Percentiles rank a stretch among this genome's conserved stretches.
Evolutionary conservation across 352 stramenopile species (phyloP).

Genomic region (Blastocystis sp.): DNA sequence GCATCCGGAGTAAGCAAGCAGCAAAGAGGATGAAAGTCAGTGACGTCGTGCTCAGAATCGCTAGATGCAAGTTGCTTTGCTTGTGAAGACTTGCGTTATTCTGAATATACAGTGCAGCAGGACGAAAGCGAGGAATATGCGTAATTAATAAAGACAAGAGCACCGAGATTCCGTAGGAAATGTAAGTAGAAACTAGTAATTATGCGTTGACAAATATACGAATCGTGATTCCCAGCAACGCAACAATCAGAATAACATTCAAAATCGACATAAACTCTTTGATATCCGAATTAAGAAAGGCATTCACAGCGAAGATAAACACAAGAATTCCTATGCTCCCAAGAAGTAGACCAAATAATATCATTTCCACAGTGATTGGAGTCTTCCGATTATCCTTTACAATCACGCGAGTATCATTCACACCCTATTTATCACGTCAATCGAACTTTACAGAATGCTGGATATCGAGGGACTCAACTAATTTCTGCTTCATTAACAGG

Average conservation of each 20-base stretch:
- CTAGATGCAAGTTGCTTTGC: not conserved
- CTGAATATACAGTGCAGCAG: not conserved
- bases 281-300: conserved; percentile 34
- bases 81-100: conserved; percentile 26
- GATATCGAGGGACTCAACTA: not conserved
- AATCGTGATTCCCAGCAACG: conserved; percentile 9
- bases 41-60: not conserved
- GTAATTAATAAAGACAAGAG: not conserved
- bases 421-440: not conserved
- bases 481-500: not conserved
- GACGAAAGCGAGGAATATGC: not conserved
- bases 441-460: not conserved
- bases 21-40: conserved; percentile 49
- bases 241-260: conserved; percentile 39
- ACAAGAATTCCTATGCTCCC: not conserved
- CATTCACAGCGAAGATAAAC: conserved; percentile 27
- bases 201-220: not conserved
- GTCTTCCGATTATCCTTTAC: conserved; percentile 52
- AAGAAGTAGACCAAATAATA: conserved; percentile 14
- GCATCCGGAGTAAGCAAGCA: conserved; percentile 7
- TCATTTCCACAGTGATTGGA: conserved; percentile 48
- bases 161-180: not conserved
- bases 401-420: conserved; percentile 5
- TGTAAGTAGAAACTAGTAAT: conserved; percentile 25
- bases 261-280: not conserved